These are phyloP conservation scores for Quercus cerris DNA, from an alignment of 306 rosid species.

Conservation along the genomic window DNA sequence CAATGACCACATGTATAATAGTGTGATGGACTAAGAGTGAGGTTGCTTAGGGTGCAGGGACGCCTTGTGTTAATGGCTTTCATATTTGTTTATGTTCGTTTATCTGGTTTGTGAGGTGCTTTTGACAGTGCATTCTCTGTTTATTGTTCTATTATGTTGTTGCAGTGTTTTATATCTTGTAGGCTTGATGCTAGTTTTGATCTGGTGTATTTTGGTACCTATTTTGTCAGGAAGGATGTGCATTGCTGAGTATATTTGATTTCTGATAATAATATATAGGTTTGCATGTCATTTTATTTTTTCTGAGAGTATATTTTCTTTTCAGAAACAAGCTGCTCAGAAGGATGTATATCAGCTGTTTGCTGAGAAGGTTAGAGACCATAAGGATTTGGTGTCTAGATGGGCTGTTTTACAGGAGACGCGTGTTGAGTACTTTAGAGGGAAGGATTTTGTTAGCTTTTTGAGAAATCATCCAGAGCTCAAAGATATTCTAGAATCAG, in stretches of 20 bases:
- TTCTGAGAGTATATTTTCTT: conserved; percentile 15
- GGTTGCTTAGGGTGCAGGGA: background rate
- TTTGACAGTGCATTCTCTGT: background rate
- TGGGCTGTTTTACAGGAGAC: conserved; percentile 99
- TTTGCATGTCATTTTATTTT: background rate
- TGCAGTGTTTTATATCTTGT: background rate
- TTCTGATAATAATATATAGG: background rate
- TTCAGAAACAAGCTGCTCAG: conserved; percentile 77
- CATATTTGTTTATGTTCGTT: background rate
- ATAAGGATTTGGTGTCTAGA: conserved; percentile 82
- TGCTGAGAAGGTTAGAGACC: conserved; percentile 96
- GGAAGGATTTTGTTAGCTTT: conserved; percentile 84
- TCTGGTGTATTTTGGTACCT: background rate
- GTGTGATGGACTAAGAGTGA: background rate
- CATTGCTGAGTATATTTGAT: background rate
- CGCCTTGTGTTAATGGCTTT: background rate
- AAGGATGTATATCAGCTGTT: conserved; percentile 84
- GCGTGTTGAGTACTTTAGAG: conserved; percentile 90
- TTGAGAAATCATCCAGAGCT: conserved; percentile 78
- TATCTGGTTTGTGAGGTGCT: background rate
- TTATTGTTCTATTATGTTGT: background rate
- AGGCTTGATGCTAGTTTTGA: background rate
- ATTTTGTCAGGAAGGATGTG: background rate
- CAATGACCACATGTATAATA: background rate
- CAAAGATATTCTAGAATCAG: conserved; percentile 76